phyloP scores from a whole-genome alignment of 2,329 filamentous ascomycete genomes.

The Aaosphaeria arxii region DNA sequence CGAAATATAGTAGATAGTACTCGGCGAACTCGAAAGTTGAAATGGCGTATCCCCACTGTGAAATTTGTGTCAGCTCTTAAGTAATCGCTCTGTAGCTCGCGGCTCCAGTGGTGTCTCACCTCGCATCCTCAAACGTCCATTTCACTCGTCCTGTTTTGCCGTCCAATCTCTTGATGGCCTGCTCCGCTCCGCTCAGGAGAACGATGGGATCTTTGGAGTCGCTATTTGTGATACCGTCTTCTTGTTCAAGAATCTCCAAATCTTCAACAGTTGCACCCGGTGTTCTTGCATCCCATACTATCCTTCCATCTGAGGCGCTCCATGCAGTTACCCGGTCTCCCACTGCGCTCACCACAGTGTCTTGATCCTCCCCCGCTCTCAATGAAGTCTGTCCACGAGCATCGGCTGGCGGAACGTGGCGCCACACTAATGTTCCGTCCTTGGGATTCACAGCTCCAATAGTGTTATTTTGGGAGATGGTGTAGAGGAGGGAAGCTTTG shows the following conservation, averaged over 20 bases:
- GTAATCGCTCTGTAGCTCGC: slow-evolving; percentile 1
- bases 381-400: slow-evolving; percentile 46
- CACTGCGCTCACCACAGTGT: slow-evolving; percentile 71
- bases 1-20: slow-evolving; percentile 71
- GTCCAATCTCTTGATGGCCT: slow-evolving; percentile 67
- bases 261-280: slow-evolving; percentile 58
- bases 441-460: slow-evolving; percentile 87
- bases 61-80: slow-evolving; percentile 6
- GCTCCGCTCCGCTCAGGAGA: slow-evolving; percentile 58
- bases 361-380: slow-evolving; percentile 74
- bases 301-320: slow-evolving; percentile 78
- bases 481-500: slow-evolving; percentile 87
- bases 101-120: slow-evolving; percentile 31
- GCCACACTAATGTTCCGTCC: slow-evolving; percentile 81
- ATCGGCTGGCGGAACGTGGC: slow-evolving; percentile 64
- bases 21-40: slow-evolving; percentile 69
- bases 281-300: slow-evolving; percentile 69
- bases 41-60: slow-evolving; percentile 66
- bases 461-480: slow-evolving; percentile 78
- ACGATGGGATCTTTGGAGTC: slow-evolving; percentile 67
- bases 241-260: slow-evolving; percentile 73
- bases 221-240: slow-evolving; percentile 50
- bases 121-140: slow-evolving; percentile 73
- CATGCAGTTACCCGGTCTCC: slow-evolving; percentile 72
- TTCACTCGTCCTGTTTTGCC: slow-evolving; percentile 68